These are phyloP conservation scores for Dillenia turbinata DNA, from an alignment of 164 flowering plant species.

Conservation along the genomic window DNA sequence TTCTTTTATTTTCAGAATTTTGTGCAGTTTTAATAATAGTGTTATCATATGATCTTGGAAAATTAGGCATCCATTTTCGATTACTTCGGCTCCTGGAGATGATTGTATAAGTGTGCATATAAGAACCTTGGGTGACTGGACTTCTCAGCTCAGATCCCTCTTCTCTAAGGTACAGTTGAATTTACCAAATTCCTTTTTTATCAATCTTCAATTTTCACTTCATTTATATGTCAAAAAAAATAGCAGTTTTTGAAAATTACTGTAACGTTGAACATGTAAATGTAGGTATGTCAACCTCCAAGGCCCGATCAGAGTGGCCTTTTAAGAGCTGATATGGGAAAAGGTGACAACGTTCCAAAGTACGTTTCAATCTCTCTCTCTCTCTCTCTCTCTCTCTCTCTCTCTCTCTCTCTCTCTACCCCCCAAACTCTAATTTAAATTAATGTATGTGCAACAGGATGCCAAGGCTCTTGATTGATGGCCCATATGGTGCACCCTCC, in stretches of 20 bases:
- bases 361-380: background rate
- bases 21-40: background rate
- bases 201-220: background rate
- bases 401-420: no score
- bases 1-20: background rate
- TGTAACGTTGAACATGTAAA: background rate
- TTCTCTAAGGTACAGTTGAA: constrained; percentile 41
- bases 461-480: constrained; percentile 52
- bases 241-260: background rate
- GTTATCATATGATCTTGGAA: background rate
- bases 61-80: constrained; percentile 66
- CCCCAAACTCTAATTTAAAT: no score
- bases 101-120: constrained; percentile 63
- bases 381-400: no score
- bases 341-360: constrained; percentile 22
- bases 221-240: background rate
- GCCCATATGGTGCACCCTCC: constrained; percentile 75
- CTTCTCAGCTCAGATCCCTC: constrained; percentile 39
- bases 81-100: constrained; percentile 74
- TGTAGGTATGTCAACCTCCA: constrained; percentile 57
- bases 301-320: constrained; percentile 51
- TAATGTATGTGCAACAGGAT: constrained; percentile 20
- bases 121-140: constrained; percentile 70
- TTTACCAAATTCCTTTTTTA: background rate
- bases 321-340: constrained; percentile 41